Percentiles rank a stretch among this genome's conserved stretches.
Conservation (phyloP, 169 alveolate genomes). For the Eimeria zaria region DNA sequence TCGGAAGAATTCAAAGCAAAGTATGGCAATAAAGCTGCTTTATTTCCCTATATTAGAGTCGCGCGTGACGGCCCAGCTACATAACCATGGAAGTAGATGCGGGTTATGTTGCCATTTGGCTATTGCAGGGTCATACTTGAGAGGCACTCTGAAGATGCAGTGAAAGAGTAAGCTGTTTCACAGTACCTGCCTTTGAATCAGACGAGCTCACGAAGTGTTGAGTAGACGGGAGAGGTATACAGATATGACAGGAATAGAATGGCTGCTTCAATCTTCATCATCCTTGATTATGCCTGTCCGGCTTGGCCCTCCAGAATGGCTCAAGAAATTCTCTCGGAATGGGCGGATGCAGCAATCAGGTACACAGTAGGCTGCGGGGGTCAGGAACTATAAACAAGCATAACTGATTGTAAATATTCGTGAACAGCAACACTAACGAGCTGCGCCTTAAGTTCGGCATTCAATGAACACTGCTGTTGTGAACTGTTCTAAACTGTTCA, state of each 20-base stretch:
- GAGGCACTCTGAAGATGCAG: conserved; percentile 82
- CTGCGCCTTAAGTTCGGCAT: no score
- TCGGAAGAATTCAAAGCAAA: conserved; percentile 81
- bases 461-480: background rate
- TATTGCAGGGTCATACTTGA: conserved; percentile 75
- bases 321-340: conserved; percentile 71
- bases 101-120: background rate
- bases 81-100: background rate
- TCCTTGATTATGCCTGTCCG: background rate
- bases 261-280: background rate
- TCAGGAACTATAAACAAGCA: background rate
- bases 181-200: background rate
- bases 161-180: conserved; percentile 65
- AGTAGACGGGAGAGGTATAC: background rate
- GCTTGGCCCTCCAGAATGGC: conserved; percentile 55
- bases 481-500: background rate
- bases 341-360: conserved; percentile 85
- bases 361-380: background rate
- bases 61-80: background rate
- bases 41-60: background rate
- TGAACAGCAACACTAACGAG: no score
- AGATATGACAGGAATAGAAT: background rate
- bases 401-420: background rate
- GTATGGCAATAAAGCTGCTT: background rate
- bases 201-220: background rate